A percentile compares a stretch with the other conserved stretches of the same genome.
These are phyloP conservation scores for Kluyveromyces siamensis DNA, from an alignment of 805 yeast genomes.

Conservation along the genomic window DNA sequence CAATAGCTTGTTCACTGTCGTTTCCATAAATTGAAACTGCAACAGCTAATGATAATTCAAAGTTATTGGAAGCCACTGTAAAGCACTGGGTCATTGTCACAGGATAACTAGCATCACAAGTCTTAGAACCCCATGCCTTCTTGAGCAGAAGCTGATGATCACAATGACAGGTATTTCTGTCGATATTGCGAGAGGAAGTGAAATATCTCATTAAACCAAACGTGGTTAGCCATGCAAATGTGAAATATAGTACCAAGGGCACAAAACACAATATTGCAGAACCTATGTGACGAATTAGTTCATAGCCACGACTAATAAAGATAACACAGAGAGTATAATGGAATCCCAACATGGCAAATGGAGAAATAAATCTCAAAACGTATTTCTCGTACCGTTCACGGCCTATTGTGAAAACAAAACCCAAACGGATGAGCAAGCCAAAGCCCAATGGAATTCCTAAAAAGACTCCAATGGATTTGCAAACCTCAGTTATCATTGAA, in stretches of 20 bases:
- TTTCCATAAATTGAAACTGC: slow-evolving; percentile 44
- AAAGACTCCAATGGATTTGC: slow-evolving; percentile 42
- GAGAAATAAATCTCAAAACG: slow-evolving; percentile 36
- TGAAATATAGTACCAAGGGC: slow-evolving; percentile 41
- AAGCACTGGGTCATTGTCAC: slow-evolving; percentile 42
- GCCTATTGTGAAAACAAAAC: slow-evolving; percentile 22
- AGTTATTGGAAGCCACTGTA: slow-evolving; percentile 51
- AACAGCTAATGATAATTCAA: slow-evolving; percentile 47
- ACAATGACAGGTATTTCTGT: slow-evolving; percentile 32
- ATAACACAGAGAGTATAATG: slow-evolving; percentile 44
- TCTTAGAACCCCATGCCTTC: slow-evolving; percentile 17
- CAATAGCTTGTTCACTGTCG: slow-evolving; percentile 44
- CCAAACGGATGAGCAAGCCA: slow-evolving; percentile 36
- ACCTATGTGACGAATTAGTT: slow-evolving; percentile 39
- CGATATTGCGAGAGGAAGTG: slow-evolving; percentile 10
- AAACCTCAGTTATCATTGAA: slow-evolving; percentile 33
- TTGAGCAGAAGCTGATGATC: slow-evolving; percentile 22
- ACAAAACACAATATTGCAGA: slow-evolving; percentile 41
- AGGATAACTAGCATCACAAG: slow-evolving; percentile 34
- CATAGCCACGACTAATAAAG: slow-evolving; percentile 42
- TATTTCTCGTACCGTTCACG: slow-evolving; percentile 26
- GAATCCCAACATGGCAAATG: slow-evolving; percentile 44
- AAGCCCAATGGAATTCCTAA: slow-evolving; percentile 44
- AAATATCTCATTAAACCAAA: slow-evolving; percentile 30
- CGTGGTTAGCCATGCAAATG: slow-evolving; percentile 39